Evolutionary conservation across 495 filamentous ascomycete species (phyloP).

Genomic region (Podospora pseudopauciseta): DNA sequence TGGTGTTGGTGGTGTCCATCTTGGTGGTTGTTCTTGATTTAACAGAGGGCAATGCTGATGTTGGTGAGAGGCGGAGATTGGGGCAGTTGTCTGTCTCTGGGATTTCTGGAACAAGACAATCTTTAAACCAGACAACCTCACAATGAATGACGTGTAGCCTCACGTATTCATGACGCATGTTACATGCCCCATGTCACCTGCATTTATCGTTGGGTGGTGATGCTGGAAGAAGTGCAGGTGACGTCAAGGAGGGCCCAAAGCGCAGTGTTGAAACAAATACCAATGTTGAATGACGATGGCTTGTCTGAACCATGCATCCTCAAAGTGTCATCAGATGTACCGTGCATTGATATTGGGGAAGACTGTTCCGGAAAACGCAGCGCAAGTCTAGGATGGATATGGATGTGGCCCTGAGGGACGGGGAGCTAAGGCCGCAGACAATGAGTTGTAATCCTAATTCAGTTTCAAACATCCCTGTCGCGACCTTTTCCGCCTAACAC

Average conservation of each 20-base stretch:
- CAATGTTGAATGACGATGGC: neutral
- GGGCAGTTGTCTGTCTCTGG: neutral
- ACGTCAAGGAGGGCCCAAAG: slow-evolving; percentile 1
- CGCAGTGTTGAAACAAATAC: neutral
- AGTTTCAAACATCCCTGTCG: no score
- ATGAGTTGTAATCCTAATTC: no score
- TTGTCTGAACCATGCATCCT: neutral
- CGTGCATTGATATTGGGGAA: neutral
- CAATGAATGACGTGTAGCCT: neutral
- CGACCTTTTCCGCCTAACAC: no score
- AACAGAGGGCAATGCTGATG: neutral
- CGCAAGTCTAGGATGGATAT: no score
- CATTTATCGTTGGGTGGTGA: neutral
- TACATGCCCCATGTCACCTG: neutral
- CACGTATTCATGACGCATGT: neutral
- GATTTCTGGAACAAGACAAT: neutral
- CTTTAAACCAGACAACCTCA: neutral
- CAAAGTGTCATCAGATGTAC: neutral
- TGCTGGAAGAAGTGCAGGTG: neutral
- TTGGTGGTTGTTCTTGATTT: neutral
- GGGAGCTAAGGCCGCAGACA: no score
- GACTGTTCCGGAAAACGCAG: neutral
- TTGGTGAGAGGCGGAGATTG: neutral
- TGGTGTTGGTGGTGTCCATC: slow-evolving; percentile 15
- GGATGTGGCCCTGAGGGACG: no score